Evolutionary conservation across 1,139 yeast species (phyloP).

Genomic region (Debaryomyces subglobosus): DNA sequence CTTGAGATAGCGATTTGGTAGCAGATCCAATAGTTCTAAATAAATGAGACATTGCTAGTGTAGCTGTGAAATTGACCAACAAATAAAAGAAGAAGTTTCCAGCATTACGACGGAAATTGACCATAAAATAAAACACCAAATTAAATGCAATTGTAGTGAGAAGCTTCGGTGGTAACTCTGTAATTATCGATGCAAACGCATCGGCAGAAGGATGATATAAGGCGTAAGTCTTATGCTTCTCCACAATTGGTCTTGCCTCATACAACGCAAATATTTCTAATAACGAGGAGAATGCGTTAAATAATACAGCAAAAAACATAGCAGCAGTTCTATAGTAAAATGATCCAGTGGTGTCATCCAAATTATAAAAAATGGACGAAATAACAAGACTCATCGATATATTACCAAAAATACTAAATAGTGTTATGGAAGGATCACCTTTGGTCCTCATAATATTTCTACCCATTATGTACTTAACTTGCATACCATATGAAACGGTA

Average conservation of each 20-base stretch:
- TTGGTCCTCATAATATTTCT: slow-evolving; percentile 31
- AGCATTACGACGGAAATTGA: slow-evolving; percentile 63
- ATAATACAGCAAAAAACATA: slow-evolving; percentile 58
- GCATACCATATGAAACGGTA: slow-evolving; percentile 39
- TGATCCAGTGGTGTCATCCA: slow-evolving; percentile 50
- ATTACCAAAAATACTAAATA: no score
- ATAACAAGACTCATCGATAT: slow-evolving; percentile 37
- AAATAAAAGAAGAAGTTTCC: slow-evolving; percentile 73
- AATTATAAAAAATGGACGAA: slow-evolving; percentile 53
- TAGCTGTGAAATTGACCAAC: slow-evolving; percentile 54
- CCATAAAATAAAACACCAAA: slow-evolving; percentile 65
- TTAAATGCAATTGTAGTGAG: slow-evolving; percentile 38
- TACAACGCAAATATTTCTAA: slow-evolving; percentile 61
- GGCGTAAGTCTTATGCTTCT: slow-evolving; percentile 64
- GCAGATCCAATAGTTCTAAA: slow-evolving; percentile 74
- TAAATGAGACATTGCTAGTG: slow-evolving; percentile 69
- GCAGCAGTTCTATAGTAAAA: slow-evolving; percentile 63
- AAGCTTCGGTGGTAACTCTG: slow-evolving; percentile 60
- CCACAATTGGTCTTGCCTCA: slow-evolving; percentile 60
- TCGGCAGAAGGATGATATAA: slow-evolving; percentile 72
- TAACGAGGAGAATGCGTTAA: slow-evolving; percentile 59
- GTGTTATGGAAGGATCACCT: slow-evolving; percentile 31
- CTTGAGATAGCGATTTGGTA: slow-evolving; percentile 61
- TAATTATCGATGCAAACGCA: slow-evolving; percentile 58
- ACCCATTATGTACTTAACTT: slow-evolving; percentile 30